Evolutionary conservation across 2,329 filamentous ascomycete species (phyloP).

Genomic region (Aspergillus intermedius): DNA sequence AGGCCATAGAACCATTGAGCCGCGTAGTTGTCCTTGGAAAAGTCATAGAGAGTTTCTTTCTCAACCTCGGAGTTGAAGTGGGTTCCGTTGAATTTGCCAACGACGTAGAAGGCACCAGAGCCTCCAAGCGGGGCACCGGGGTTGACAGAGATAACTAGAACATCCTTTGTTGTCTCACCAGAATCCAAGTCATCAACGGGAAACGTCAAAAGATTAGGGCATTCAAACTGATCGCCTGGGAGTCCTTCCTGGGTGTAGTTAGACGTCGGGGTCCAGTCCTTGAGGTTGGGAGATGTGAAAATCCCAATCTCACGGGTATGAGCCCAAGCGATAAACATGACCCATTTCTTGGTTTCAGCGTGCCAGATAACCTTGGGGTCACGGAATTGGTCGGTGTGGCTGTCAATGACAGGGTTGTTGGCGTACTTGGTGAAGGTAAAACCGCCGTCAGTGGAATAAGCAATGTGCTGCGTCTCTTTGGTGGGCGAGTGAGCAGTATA

Average conservation of each 20-base stretch:
- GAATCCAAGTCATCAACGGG: slow-evolving; percentile 32
- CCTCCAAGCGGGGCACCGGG: slow-evolving; percentile 31
- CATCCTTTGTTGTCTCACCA: slow-evolving; percentile 11
- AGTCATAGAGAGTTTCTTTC: slow-evolving; percentile 20
- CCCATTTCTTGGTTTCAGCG: slow-evolving; percentile 46
- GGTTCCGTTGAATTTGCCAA: slow-evolving; percentile 47
- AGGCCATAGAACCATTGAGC: slow-evolving; percentile 51
- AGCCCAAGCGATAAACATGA: slow-evolving; percentile 51
- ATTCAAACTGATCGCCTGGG: slow-evolving; percentile 55
- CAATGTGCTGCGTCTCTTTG: slow-evolving; percentile 51
- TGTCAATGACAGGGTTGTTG: slow-evolving; percentile 55
- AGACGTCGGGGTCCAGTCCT: slow-evolving; percentile 51
- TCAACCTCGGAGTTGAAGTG: slow-evolving; percentile 37
- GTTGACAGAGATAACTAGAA: slow-evolving; percentile 26
- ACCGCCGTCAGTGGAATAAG: slow-evolving; percentile 57
- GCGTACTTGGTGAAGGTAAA: slow-evolving; percentile 56
- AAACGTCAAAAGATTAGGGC: slow-evolving; percentile 55
- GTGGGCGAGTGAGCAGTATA: slow-evolving; percentile 39
- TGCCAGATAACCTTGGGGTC: slow-evolving; percentile 62
- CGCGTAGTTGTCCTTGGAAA: slow-evolving; percentile 36
- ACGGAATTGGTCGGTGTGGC: slow-evolving; percentile 53
- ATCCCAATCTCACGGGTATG: slow-evolving; percentile 54
- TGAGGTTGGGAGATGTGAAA: slow-evolving; percentile 55
- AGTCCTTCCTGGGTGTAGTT: slow-evolving; percentile 53
- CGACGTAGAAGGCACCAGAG: slow-evolving; percentile 43